A percentile compares a stretch with the other conserved stretches of the same genome.
phyloP scores from a whole-genome alignment of 805 yeast genomes.

The Candida endomychidarum region DNA sequence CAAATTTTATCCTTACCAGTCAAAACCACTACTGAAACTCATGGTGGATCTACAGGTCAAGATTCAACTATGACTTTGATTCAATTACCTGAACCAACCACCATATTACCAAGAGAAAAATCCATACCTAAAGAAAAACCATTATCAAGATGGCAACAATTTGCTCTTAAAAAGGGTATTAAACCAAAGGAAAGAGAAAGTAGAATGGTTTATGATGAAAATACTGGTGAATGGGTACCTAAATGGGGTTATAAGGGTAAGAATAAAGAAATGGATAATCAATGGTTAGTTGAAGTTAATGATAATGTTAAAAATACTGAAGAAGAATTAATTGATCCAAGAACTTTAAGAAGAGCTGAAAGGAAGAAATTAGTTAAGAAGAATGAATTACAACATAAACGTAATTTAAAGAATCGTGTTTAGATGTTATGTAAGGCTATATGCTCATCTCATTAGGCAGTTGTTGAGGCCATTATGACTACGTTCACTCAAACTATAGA shows the following conservation, averaged over 20 bases:
- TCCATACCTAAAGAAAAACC: constrained; percentile 91
- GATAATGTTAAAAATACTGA: constrained; percentile 57
- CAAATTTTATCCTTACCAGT: constrained; percentile 89
- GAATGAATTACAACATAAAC: constrained; percentile 81
- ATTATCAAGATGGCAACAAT: constrained; percentile 93
- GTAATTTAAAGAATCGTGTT: constrained; percentile 52
- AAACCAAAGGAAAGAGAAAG: constrained; percentile 86
- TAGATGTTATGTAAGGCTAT: no score
- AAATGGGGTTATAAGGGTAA: constrained; percentile 98
- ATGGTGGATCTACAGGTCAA: constrained; percentile 57
- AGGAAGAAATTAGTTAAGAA: constrained; percentile 83
- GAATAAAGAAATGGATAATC: constrained; percentile 82
- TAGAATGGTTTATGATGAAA: constrained; percentile 88
- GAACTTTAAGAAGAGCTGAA: constrained; percentile 76
- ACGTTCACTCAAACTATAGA: no score
- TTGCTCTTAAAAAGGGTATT: constrained; percentile 95
- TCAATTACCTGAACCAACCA: constrained; percentile 78
- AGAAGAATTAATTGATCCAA: constrained; percentile 78
- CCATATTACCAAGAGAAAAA: constrained; percentile 90
- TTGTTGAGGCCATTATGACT: no score
- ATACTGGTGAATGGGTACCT: constrained; percentile 90
- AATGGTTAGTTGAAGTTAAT: constrained; percentile 95
- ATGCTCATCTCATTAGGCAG: no score
- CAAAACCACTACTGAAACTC: constrained; percentile 78
- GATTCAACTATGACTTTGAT: constrained; percentile 79